Evolutionary conservation across 164 flowering plant genomes (phyloP), one percentile per base, ranked within the genome.

Genomic region (Brasenia schreberi): DNA sequence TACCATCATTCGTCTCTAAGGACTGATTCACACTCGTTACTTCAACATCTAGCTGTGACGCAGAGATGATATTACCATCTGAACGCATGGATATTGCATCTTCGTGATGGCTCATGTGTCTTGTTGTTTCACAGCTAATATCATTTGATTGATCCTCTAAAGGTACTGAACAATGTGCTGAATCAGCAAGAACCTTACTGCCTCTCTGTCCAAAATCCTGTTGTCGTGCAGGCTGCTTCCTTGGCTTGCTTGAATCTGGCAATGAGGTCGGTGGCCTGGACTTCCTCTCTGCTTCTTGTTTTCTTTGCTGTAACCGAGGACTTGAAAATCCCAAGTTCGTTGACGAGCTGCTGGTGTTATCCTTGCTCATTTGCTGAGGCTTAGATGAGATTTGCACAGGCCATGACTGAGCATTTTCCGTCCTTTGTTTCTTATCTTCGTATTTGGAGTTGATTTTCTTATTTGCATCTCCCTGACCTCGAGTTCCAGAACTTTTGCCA

Each of bases 231-330:
- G 81, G 65, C 70, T 77, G 84, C 72, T 83, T 81, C 79, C 85
- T 79, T 7, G 80, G 64, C 69, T 78, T 88, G 77, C 67, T 81
- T n/a, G 72, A 69, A 75, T 90, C 94, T 63, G 91, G 75, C 42
- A 87, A 77, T 43, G 86, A 82, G 11, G 74, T 75, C 60, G 84
- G 85, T 16, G 82, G 84, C 7, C 83, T 81, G 62, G 86, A 80
- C 64, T 78, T 78, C 77, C 73, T 88, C 69, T 87, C 92, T 71
- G 77, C 19, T 77, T 90, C 94, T 16, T 74, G 75, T 74, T 81
- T 88, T 82, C 75, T 90, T 72, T 81, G 90, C 64, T 77, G 90
- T 77, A 83, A 43, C 76, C 90, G 84, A 27, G 92, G 93, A 79
- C 94, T 87, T 19, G 75, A 71, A 39, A 92, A 83, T 65, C 83